Base-by-base conservation (phyloP, 345 rosid species). In the Boechera divaricarpa region DNA sequence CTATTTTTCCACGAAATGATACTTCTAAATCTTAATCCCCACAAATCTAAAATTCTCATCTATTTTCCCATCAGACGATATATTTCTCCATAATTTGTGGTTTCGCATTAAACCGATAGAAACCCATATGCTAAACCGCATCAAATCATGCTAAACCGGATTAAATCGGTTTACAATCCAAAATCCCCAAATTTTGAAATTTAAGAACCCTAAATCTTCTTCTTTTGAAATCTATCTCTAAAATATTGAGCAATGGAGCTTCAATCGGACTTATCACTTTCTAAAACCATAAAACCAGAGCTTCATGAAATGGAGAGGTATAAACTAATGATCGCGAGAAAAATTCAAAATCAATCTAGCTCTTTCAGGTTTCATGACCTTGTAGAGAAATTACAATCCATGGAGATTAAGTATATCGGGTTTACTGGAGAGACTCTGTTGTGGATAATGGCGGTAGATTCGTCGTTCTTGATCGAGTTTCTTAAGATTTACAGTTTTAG, bases 381-480 rank as follows among this genome's bases (percentile, higher is more conserved):
- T 38, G 93, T 87, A 0, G 89, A 86, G 60, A 82, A 76, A 4
- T 51, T 93, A 16, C 74, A 15, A 1, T 66, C 57, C 41, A 57
- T 89, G 4, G 92, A 84, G 76, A 59, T 53, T 58, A 87, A 77
- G 74, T 83, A 80, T 42, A 63, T 89, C 2, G 83, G 79, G 67
- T 70, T 87, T 51, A 82, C 74, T 9, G 80, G 80, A 0, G 92
- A 87, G 59, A 88, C 91, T 53, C 62, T 91, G 60, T 83, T 87
- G 7, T 91, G 95, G 98, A 91, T 93, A 79, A 86, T 91, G 97
- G 91, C 91, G 1, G 80, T 93, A 13, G 98, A 91, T 62, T 87
- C 90, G 0, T 81, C 89, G 0, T 87, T 93, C 79, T 39, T 93
- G 85, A 85, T 91, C 0, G 90, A 91, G 80, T 84, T 91, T 79